These are phyloP conservation scores for Claviceps sp. DNA, from an alignment of 2,329 filamentous ascomycete genomes.

Conservation along the genomic window DNA sequence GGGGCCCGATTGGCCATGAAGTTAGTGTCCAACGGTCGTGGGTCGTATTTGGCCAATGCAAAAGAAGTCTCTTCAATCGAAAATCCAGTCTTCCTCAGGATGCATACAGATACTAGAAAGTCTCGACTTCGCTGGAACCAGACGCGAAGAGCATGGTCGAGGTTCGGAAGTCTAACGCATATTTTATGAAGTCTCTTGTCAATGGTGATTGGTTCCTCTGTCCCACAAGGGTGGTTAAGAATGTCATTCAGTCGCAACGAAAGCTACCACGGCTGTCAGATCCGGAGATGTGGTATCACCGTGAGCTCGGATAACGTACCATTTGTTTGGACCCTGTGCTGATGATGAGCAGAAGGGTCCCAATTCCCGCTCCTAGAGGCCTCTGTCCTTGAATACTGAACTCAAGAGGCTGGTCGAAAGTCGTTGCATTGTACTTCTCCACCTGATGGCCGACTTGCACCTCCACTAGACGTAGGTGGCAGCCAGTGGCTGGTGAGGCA, in stretches of 20 bases:
- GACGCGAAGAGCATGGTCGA: constrained; percentile 13
- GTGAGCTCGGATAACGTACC: constrained; percentile 1
- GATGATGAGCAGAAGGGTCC: constrained; percentile 2
- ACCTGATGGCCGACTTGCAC: constrained; percentile 2
- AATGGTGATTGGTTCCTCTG: constrained; percentile 8
- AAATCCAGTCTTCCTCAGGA: constrained; percentile 20
- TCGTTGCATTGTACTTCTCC: constrained; percentile 1
- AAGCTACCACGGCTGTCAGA: constrained; percentile 4
- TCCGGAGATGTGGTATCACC: background rate
- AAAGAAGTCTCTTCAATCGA: constrained; percentile 9
- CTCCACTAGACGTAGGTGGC: constrained; percentile 3
- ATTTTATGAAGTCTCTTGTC: constrained; percentile 11
- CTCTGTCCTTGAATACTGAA: constrained; percentile 4
- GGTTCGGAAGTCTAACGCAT: constrained; percentile 13
- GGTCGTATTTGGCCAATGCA: background rate
- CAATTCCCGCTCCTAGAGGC: constrained; percentile 2
- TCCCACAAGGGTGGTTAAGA: constrained; percentile 1
- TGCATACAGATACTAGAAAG: constrained; percentile 18
- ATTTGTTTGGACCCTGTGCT: constrained; percentile 1
- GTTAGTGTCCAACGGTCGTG: background rate
- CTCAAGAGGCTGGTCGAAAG: constrained; percentile 2
- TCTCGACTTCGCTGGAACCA: constrained; percentile 19
- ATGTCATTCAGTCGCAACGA: constrained; percentile 5
- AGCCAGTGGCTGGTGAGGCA: constrained; percentile 5
- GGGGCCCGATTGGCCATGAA: background rate